These are phyloP conservation scores for Melampsora abietis-canadensis DNA, from an alignment of 1,284 basidiomycete species.

Conservation along the genomic window DNA sequence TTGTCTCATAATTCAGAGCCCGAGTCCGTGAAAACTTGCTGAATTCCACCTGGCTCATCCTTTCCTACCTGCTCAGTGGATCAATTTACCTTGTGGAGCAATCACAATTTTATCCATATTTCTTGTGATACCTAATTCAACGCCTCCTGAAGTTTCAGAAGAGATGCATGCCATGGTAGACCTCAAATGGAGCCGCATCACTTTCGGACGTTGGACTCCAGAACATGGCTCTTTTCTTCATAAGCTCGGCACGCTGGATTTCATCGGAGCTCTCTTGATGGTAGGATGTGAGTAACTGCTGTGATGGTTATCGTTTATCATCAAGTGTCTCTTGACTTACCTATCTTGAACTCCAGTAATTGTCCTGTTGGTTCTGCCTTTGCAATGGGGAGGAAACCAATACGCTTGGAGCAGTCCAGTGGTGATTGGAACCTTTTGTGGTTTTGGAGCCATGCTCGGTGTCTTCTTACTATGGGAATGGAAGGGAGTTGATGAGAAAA, in stretches of 20 bases:
- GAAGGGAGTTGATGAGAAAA: slow-evolving; percentile 4
- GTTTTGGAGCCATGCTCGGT: background rate
- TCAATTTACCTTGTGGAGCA: slow-evolving; percentile 2
- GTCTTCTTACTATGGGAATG: slow-evolving; percentile 5
- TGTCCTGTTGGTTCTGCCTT: background rate
- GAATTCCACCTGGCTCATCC: background rate
- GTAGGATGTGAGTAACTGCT: background rate
- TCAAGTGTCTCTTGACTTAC: background rate
- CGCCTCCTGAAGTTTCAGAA: background rate
- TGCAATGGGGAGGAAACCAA: slow-evolving; percentile 8
- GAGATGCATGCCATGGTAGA: background rate
- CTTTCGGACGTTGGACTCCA: background rate
- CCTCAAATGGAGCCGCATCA: background rate
- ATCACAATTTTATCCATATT: slow-evolving; percentile 12
- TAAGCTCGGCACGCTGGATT: background rate
- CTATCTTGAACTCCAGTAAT: background rate
- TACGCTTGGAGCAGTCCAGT: background rate
- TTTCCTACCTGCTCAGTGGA: background rate
- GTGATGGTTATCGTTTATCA: background rate
- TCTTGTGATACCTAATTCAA: slow-evolving; percentile 3
- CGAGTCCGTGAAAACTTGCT: background rate
- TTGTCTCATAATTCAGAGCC: too few species aligned
- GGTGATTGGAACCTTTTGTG: background rate
- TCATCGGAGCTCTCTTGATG: slow-evolving; percentile 1
- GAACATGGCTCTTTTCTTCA: background rate